Percentiles rank a stretch among this genome's conserved stretches.
These are phyloP conservation scores for Glomus cerebriforme DNA, from an alignment of 192 early-diverging fungal genomes.

Conservation along the genomic window DNA sequence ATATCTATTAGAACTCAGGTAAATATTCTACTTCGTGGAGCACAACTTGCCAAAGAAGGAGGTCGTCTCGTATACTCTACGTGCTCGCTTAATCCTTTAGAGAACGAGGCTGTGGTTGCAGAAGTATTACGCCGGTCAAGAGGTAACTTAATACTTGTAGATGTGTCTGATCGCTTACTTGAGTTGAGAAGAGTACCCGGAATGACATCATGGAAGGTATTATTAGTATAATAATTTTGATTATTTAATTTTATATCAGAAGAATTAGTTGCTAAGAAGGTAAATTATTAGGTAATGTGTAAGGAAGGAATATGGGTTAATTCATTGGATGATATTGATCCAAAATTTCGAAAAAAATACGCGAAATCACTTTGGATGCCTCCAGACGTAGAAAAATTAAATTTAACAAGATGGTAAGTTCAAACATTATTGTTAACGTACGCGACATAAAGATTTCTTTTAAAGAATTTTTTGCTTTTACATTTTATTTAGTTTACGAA, in stretches of 20 bases:
- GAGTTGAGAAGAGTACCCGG: constrained; percentile 81
- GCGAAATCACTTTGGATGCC: constrained; percentile 64
- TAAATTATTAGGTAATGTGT: constrained; percentile 55
- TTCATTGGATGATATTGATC: constrained; percentile 48
- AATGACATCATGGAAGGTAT: constrained; percentile 82
- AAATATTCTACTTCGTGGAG: constrained; percentile 85
- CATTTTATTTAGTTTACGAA: constrained; percentile 66
- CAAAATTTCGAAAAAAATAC: constrained; percentile 48
- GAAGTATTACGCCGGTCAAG: constrained; percentile 67
- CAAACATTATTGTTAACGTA: constrained; percentile 29
- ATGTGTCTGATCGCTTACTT: constrained; percentile 82
- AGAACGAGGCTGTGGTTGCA: constrained; percentile 96
- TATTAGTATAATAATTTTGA: constrained; percentile 4
- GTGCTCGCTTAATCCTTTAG: constrained; percentile 97
- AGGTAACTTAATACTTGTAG: constrained; percentile 79
- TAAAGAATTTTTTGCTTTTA: not conserved
- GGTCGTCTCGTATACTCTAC: constrained; percentile 97
- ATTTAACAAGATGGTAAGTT: constrained; percentile 67
- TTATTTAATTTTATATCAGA: too few relatives aligned
- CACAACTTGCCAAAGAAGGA: constrained; percentile 84
- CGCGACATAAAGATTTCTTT: not conserved
- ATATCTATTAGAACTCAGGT: constrained; percentile 64
- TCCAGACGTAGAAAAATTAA: constrained; percentile 56
- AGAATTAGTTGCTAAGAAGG: too few relatives aligned
- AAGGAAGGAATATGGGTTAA: constrained; percentile 65